A percentile compares a stretch with the other conserved stretches of the same genome.
Evolutionary conservation across 495 filamentous ascomycete species (phyloP).

Genomic region (Glonium stellatum): DNA sequence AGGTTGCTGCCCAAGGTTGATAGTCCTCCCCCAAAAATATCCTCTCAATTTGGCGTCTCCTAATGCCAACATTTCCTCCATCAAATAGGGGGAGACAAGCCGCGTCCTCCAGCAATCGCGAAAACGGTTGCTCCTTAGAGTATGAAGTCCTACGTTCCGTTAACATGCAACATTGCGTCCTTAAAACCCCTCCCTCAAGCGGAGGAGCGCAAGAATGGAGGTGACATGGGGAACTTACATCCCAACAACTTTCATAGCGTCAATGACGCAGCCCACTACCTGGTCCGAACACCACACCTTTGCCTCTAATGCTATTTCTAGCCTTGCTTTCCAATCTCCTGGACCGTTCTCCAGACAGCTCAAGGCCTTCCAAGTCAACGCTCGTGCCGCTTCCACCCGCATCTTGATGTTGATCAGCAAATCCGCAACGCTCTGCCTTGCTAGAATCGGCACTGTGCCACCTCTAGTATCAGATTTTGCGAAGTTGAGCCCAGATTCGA

Average conservation of each 20-base stretch:
- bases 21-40: constrained; percentile 44
- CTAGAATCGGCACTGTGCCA: constrained; percentile 41
- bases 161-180: too few species aligned
- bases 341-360: constrained; percentile 38
- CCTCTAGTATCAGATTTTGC: constrained; percentile 40
- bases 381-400: constrained; percentile 45
- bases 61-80: constrained; percentile 51
- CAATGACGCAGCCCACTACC: constrained; percentile 42
- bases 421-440: constrained; percentile 46
- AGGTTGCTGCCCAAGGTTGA: constrained; percentile 38
- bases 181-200: too few species aligned
- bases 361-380: constrained; percentile 48
- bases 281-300: constrained; percentile 49
- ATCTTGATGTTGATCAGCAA: constrained; percentile 49
- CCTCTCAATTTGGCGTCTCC: constrained; percentile 46
- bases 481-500: constrained; percentile 46
- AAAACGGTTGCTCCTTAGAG: constrained; percentile 39
- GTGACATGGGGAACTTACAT: constrained; percentile 33
- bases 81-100: constrained; percentile 49
- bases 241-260: constrained; percentile 46
- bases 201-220: not conserved
- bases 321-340: constrained; percentile 37
- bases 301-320: constrained; percentile 44
- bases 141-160: constrained; percentile 37
- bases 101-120: constrained; percentile 44